Evolutionary conservation across 1,284 basidiomycete genomes (phyloP).

Genomic region (Pascua sp.): DNA sequence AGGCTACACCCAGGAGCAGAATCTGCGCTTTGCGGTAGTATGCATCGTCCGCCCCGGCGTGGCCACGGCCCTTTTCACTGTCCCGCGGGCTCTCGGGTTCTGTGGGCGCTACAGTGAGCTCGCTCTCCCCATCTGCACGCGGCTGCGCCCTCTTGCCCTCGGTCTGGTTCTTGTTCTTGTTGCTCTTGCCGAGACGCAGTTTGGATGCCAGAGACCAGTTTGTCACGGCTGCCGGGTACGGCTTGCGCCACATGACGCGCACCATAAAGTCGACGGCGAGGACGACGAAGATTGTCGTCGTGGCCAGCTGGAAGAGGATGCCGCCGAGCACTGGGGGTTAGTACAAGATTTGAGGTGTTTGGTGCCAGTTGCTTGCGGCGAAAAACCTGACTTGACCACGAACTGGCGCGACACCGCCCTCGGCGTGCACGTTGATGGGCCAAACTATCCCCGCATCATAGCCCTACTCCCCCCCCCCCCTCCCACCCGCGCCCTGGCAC

Average conservation of each 20-base stretch:
- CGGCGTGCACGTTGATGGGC: too few species aligned
- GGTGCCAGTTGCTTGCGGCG: too few species aligned
- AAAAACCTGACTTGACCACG: background rate
- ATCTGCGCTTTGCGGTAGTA: slow-evolving; percentile 9
- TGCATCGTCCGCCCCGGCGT: background rate
- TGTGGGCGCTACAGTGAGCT: background rate
- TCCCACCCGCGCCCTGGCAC: too few species aligned
- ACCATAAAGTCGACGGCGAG: slow-evolving; percentile 38
- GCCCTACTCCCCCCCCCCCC: too few species aligned
- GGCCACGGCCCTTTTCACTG: background rate
- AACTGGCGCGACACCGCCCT: too few species aligned
- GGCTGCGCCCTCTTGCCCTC: background rate
- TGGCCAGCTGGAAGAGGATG: slow-evolving; percentile 45
- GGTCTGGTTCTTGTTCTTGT: background rate
- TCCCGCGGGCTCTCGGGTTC: background rate
- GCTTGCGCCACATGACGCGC: slow-evolving; percentile 19
- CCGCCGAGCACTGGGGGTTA: slow-evolving; percentile 39
- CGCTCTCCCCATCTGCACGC: background rate
- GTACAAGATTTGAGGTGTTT: background rate
- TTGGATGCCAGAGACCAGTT: background rate
- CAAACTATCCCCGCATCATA: too few species aligned
- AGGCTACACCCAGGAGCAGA: slow-evolving; percentile 32
- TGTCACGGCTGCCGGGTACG: slow-evolving; percentile 17
- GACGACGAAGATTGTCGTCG: slow-evolving; percentile 37
- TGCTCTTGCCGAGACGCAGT: slow-evolving; percentile 1